A percentile compares a stretch with the other conserved stretches of the same genome.
These are phyloP conservation scores for Henckelia pumila DNA, from an alignment of 257 asterid genomes.

Conservation along the genomic window DNA sequence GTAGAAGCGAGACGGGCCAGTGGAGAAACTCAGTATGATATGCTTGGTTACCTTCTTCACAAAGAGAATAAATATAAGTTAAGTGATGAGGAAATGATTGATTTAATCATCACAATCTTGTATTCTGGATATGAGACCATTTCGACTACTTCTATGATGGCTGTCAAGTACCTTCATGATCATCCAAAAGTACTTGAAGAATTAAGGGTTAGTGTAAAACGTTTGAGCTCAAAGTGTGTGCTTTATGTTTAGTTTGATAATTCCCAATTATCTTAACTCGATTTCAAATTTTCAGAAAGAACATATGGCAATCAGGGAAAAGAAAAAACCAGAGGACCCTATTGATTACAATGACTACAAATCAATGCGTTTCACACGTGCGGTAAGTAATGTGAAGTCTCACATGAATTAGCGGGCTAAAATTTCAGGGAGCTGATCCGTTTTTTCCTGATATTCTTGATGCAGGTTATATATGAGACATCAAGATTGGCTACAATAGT, in stretches of 20 bases:
- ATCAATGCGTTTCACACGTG: conserved; percentile 90
- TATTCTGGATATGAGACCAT: conserved; percentile 89
- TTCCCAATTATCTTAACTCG: conserved; percentile 14
- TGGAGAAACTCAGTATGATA: conserved; percentile 46
- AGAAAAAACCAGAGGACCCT: conserved; percentile 73
- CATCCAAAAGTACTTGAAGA: conserved; percentile 83
- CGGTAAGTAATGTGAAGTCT: conserved; percentile 38
- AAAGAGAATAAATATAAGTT: conserved; percentile 56
- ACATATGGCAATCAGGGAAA: conserved; percentile 78
- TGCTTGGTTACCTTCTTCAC: conserved; percentile 59
- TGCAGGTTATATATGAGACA: conserved; percentile 66
- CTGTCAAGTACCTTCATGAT: conserved; percentile 85
- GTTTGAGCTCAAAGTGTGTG: conserved; percentile 7
- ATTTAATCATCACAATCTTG: conserved; percentile 71
- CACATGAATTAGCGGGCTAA: conserved; percentile 20
- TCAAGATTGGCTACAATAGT: conserved; percentile 67
- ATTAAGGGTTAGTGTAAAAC: conserved; percentile 52
- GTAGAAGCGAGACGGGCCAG: conserved; percentile 58
- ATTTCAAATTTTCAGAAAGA: conserved; percentile 45
- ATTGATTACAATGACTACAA: conserved; percentile 78
- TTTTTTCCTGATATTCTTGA: conserved; percentile 14
- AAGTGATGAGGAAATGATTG: conserved; percentile 77
- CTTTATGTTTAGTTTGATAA: conserved; percentile 10
- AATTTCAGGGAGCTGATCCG: conserved; percentile 22
- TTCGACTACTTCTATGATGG: conserved; percentile 96